Evolutionary conservation across 2,329 filamentous ascomycete genomes (phyloP).

Genomic region (Emergomyces orientalis): DNA sequence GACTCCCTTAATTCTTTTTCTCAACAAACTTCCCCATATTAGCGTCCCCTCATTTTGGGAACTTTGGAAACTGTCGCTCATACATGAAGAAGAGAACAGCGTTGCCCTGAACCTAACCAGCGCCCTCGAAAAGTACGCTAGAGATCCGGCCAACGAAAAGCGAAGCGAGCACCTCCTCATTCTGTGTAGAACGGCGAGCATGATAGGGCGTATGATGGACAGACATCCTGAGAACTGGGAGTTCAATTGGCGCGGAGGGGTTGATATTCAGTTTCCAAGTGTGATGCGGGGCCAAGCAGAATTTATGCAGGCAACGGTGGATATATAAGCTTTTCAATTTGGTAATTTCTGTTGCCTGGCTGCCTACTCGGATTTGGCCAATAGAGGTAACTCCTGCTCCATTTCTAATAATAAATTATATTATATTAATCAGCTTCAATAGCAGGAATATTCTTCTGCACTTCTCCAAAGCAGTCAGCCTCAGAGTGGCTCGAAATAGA

Average conservation of each 20-base stretch:
- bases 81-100: neutral
- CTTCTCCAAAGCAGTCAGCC: neutral
- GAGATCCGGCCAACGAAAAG: neutral
- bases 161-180: conserved; percentile 1
- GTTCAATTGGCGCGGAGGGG: neutral
- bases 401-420: neutral
- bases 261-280: conserved; percentile 5
- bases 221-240: conserved; percentile 4
- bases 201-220: conserved; percentile 1
- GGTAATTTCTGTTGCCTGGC: neutral
- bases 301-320: neutral
- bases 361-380: neutral
- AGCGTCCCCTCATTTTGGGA: neutral
- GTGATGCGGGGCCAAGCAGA: conserved; percentile 1
- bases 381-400: neutral
- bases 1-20: neutral
- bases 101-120: conserved; percentile 1
- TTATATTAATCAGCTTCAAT: neutral
- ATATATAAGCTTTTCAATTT: neutral
- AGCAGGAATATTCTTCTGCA: neutral
- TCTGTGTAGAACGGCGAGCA: conserved; percentile 1
- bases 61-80: neutral
- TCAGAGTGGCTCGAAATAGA: neutral
- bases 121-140: neutral
- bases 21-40: neutral